Evolutionary conservation across 2,329 filamentous ascomycete species (phyloP).

Genomic region (Dactylonectria macrodidyma): DNA sequence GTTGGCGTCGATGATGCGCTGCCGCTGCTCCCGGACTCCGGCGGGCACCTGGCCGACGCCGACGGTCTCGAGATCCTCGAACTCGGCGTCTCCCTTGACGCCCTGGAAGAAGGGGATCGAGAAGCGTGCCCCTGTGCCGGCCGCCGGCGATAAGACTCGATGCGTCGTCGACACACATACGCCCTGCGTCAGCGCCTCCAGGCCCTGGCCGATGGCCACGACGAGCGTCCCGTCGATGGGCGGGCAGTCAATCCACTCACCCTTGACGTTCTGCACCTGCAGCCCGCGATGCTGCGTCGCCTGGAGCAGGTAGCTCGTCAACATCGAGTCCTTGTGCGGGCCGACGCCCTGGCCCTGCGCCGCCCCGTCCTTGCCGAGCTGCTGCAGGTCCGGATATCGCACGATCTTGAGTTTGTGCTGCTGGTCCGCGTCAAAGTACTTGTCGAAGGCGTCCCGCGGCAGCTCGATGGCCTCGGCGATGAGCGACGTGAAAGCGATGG

Average conservation of each 20-base stretch:
- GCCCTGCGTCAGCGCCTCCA: constrained; percentile 87
- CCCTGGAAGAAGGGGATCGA: constrained; percentile 93
- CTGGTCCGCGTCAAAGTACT: constrained; percentile 81
- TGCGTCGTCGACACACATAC: constrained; percentile 89
- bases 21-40: constrained; percentile 73
- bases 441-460: constrained; percentile 77
- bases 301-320: constrained; percentile 86
- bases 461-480: constrained; percentile 89
- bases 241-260: constrained; percentile 86
- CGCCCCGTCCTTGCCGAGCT: constrained; percentile 64
- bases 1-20: constrained; percentile 69
- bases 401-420: constrained; percentile 94
- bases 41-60: constrained; percentile 73
- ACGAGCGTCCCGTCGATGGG: constrained; percentile 84
- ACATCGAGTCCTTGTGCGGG: constrained; percentile 89
- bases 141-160: constrained; percentile 81
- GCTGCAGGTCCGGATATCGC: constrained; percentile 83
- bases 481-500: constrained; percentile 81
- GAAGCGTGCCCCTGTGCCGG: constrained; percentile 80
- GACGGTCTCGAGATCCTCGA: constrained; percentile 79
- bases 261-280: constrained; percentile 85
- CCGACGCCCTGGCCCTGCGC: constrained; percentile 75
- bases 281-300: constrained; percentile 82
- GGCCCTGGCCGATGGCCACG: constrained; percentile 88
- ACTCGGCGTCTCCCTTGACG: constrained; percentile 83